Conservation (phyloP, 495 filamentous ascomycete species). For the Aspergillus ellipticus region DNA sequence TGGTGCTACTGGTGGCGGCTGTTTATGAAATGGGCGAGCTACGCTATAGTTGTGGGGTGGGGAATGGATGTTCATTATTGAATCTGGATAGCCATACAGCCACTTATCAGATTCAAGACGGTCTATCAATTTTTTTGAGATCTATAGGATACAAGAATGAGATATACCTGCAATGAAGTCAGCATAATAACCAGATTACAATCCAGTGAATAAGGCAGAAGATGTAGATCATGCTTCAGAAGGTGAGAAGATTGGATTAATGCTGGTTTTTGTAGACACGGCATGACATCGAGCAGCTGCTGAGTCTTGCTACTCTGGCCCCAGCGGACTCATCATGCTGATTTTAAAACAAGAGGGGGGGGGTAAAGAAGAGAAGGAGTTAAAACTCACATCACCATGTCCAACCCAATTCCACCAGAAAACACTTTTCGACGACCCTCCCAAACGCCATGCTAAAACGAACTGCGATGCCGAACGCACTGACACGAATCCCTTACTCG, state of each 20-base stretch:
- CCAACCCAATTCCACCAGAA: conserved; percentile 1
- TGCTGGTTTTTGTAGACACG: conserved; percentile 53
- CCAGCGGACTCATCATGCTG: conserved; percentile 49
- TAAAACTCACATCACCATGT: conserved; percentile 10
- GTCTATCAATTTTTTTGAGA: not conserved
- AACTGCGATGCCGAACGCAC: conserved; percentile 1
- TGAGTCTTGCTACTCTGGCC: conserved; percentile 53
- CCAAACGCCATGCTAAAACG: conserved; percentile 29
- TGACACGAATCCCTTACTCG: conserved; percentile 29
- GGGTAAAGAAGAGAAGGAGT: conserved; percentile 1
- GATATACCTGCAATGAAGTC: not conserved
- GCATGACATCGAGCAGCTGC: conserved; percentile 35
- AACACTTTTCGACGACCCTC: conserved; percentile 4
- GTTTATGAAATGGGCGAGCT: too few relatives aligned
- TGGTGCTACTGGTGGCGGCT: too few relatives aligned
- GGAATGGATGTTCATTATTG: not conserved
- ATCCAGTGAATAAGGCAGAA: not conserved
- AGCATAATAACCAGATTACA: not conserved
- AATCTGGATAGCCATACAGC: not conserved
- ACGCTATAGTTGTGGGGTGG: too few relatives aligned
- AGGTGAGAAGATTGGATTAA: conserved; percentile 49
- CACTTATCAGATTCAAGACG: not conserved
- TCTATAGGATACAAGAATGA: not conserved
- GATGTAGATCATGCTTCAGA: conserved; percentile 26
- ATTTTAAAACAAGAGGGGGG: conserved; percentile 2